These are phyloP conservation scores for Aureobasidium lini DNA, from an alignment of 2,329 filamentous ascomycete species.

Conservation along the genomic window DNA sequence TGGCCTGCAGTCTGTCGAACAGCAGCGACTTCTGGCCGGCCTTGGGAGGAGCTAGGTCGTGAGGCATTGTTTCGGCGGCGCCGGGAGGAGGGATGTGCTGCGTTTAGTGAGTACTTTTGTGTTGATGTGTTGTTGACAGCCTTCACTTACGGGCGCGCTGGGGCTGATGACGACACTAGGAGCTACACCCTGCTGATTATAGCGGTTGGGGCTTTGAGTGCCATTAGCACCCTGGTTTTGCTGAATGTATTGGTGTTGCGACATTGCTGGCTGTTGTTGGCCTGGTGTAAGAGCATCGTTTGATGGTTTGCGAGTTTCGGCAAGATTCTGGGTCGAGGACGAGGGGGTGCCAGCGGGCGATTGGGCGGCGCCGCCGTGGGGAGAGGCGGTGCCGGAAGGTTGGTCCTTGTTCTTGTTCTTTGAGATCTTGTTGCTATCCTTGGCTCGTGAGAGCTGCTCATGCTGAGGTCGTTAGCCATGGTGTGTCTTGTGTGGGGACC, in stretches of 20 bases:
- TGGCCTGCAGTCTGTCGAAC: conserved; percentile 83
- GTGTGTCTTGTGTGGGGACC: conserved; percentile 19
- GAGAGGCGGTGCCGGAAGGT: conserved; percentile 66
- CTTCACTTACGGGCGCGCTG: conserved; percentile 70
- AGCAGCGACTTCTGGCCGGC: conserved; percentile 81
- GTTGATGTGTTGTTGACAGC: conserved; percentile 1
- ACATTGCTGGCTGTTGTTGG: conserved; percentile 21
- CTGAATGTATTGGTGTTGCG: conserved; percentile 27
- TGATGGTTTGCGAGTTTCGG: conserved; percentile 71
- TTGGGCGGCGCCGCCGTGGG: conserved; percentile 49
- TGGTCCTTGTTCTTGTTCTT: conserved; percentile 43
- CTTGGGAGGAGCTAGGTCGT: conserved; percentile 90
- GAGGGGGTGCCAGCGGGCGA: conserved; percentile 67
- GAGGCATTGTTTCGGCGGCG: conserved; percentile 93
- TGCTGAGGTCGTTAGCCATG: conserved; percentile 38
- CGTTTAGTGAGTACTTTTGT: conserved; percentile 17
- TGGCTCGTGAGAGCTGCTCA: conserved; percentile 84
- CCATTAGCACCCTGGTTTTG: conserved; percentile 3
- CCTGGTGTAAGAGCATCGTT: not conserved
- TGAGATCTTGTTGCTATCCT: conserved; percentile 72
- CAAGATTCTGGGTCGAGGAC: conserved; percentile 80
- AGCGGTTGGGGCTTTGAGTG: conserved; percentile 11
- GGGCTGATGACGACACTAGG: conserved; percentile 93
- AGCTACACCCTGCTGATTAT: conserved; percentile 18
- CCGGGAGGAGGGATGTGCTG: conserved; percentile 90